phyloP scores from a whole-genome alignment of 2,329 filamentous ascomycete species.

The Fusarium caatingaense region DNA sequence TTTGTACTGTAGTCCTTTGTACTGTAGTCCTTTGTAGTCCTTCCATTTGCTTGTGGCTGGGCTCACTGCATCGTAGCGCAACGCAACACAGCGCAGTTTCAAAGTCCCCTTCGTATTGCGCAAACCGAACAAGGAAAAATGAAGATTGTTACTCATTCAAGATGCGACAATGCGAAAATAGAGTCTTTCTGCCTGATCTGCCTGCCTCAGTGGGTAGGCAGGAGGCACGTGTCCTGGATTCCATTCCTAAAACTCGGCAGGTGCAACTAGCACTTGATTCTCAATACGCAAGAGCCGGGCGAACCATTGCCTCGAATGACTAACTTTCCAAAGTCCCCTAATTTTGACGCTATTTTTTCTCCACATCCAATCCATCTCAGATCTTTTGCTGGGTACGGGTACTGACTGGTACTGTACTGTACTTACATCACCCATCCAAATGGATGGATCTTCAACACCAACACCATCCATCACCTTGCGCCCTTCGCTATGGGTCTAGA shows the following conservation, averaged over 20 bases:
- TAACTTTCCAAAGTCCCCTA: conserved; percentile 37
- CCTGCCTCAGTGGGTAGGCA: conserved; percentile 33
- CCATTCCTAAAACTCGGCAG: conserved; percentile 23
- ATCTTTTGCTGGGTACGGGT: neutral
- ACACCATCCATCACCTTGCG: conserved; percentile 7
- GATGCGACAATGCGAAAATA: conserved; percentile 11
- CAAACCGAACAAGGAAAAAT: neutral
- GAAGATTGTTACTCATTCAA: conserved; percentile 16
- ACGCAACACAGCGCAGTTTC: neutral
- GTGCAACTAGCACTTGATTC: neutral
- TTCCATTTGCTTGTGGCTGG: conserved; percentile 3
- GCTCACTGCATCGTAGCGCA: neutral
- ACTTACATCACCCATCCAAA: neutral
- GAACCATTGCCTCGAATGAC: conserved; percentile 39
- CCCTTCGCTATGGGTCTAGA: conserved; percentile 4
- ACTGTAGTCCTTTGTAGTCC: neutral
- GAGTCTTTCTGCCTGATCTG: conserved; percentile 42
- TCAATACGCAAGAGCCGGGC: conserved; percentile 17
- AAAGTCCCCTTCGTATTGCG: conserved; percentile 22
- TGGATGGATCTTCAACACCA: neutral
- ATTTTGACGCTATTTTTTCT: conserved; percentile 27
- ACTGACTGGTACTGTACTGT: neutral
- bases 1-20: neutral
- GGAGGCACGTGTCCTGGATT: conserved; percentile 29
- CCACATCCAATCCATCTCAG: conserved; percentile 1